These are phyloP conservation scores for Lactarius quietus DNA, from an alignment of 768 basidiomycete species.

Conservation along the genomic window DNA sequence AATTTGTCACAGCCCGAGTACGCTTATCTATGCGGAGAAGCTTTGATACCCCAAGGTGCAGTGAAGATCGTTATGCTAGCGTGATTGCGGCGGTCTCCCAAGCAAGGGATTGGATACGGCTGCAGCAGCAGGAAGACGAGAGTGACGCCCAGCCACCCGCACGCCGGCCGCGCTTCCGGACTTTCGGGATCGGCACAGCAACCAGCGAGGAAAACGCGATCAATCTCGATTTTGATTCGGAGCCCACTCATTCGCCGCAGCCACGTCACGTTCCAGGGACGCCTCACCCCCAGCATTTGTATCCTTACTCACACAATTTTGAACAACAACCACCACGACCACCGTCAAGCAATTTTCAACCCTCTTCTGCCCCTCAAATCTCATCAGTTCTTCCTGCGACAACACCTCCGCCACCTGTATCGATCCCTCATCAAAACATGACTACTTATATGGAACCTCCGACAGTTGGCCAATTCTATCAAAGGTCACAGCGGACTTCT, in stretches of 20 bases:
- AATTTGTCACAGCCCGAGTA: conserved; percentile 9
- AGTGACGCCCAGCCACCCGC: background rate
- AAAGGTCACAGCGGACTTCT: conserved; percentile 5
- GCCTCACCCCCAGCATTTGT: conserved; percentile 4
- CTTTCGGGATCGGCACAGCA: conserved; percentile 19
- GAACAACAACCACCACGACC: conserved; percentile 15
- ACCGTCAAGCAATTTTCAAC: background rate
- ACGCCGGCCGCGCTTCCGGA: conserved; percentile 7
- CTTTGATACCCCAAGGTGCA: conserved; percentile 11
- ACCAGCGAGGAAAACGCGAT: background rate
- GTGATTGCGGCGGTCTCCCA: conserved; percentile 13
- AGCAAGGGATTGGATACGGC: conserved; percentile 12
- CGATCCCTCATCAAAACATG: conserved; percentile 4
- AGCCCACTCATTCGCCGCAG: conserved; percentile 11
- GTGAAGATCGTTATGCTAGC: conserved; percentile 15
- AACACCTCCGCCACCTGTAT: background rate
- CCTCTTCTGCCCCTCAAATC: background rate
- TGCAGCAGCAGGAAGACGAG: background rate
- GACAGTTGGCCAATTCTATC: conserved; percentile 5
- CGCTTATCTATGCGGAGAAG: conserved; percentile 16
- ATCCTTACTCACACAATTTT: background rate
- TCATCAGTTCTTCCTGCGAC: background rate
- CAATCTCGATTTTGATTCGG: conserved; percentile 14
- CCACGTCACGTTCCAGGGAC: conserved; percentile 23
- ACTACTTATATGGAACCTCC: background rate